Evolutionary conservation across 768 basidiomycete genomes (phyloP), one percentile per base, ranked within the genome.

Genomic region (Suillus decipiens): DNA sequence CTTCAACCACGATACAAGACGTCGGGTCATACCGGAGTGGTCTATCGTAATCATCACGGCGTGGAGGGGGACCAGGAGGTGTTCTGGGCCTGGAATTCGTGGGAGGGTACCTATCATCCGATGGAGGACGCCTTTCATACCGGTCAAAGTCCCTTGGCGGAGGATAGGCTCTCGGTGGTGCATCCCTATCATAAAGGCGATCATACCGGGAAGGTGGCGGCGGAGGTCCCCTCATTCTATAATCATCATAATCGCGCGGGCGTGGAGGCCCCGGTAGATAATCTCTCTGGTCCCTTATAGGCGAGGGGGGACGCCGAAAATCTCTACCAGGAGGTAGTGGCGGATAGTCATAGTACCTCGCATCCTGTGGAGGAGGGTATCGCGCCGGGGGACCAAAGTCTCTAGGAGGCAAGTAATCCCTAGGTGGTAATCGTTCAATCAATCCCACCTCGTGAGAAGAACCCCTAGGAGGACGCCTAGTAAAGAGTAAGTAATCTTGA

Each of bases 171-270:
- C 85, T 82, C 69, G 84, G 80, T 63, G 81, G 73, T 67, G 82
- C 75, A n/a, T 87, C 78, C 58, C 68, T 72, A 59, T 81, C 81
- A 61, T 76, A 65, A 54, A 74, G 82, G 54, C 90, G 85, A 50
- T 85, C 83, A 63, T 84, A 81, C 67, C 87, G 83, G 60, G 83
- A 76, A n/a, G 84, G 77, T 7, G 71, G 71, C 31, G 75, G 73
- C n/a, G 78, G 76, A 61, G 80, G 74, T 61, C 83, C 89, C 53
- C 88, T 82, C 68, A 73, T 69, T 69, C 87, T 82, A 67, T 86
- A 88, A 56, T 93, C 92, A 67, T 93, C 89, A 68, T 85, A 82
- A 55, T 93, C 89, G 63, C 88, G 84, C 64, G 80, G 69, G 66
- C 79, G 75, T 64, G 81, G 76, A 63, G 82, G 76, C 42, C 78